Evolutionary conservation across 2,329 filamentous ascomycete species (phyloP).

Genomic region (Hortaea sp.): DNA sequence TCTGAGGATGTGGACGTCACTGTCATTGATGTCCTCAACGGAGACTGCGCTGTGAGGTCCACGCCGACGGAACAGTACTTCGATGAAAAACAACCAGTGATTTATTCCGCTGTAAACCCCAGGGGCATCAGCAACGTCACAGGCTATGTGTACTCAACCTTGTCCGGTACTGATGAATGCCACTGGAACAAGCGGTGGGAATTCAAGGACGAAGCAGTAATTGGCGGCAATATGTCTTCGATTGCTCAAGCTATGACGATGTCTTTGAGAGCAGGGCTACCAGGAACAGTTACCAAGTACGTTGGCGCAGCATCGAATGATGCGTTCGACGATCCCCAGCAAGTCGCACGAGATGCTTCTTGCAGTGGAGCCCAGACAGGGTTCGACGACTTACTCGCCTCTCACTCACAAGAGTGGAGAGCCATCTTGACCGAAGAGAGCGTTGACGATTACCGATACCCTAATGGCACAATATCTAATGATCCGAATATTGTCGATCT

Average conservation of each 20-base stretch:
- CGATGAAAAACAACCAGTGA: constrained; percentile 41
- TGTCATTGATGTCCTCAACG: constrained; percentile 58
- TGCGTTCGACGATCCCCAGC: constrained; percentile 50
- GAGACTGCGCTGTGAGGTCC: constrained; percentile 56
- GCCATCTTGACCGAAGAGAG: constrained; percentile 49
- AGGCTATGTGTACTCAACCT: constrained; percentile 47
- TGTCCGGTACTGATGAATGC: constrained; percentile 30
- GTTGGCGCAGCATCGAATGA: constrained; percentile 60
- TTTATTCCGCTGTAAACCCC: constrained; percentile 58
- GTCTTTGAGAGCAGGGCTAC: constrained; percentile 42
- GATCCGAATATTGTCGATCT: constrained; percentile 48
- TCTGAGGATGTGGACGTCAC: constrained; percentile 44
- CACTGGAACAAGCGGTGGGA: constrained; percentile 33
- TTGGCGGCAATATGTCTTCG: constrained; percentile 51
- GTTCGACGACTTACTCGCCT: constrained; percentile 43
- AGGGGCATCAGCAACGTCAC: constrained; percentile 52
- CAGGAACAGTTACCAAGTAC: constrained; percentile 53
- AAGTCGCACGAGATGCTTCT: constrained; percentile 47
- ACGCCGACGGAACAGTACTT: constrained; percentile 47
- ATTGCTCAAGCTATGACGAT: constrained; percentile 53
- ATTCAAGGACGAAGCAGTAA: constrained; percentile 37
- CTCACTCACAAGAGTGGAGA: constrained; percentile 54
- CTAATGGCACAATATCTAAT: constrained; percentile 47
- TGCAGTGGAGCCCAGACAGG: constrained; percentile 41
- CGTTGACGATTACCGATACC: constrained; percentile 53